Percentiles rank a stretch among this genome's conserved stretches.
Conservation (phyloP, 2,329 filamentous ascomycete genomes). For the Botrytis pseudocinerea region DNA sequence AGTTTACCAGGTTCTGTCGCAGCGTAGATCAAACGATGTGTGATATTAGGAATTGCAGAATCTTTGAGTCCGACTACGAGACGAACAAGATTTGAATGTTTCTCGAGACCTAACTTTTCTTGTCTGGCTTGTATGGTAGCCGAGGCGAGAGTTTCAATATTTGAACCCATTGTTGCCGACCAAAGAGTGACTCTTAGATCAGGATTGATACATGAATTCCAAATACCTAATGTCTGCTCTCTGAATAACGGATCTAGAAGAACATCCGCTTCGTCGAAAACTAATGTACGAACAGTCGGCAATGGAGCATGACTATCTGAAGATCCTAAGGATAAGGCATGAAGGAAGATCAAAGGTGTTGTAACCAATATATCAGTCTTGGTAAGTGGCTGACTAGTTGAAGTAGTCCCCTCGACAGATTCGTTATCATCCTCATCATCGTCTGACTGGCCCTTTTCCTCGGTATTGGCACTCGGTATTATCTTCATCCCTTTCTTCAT, state of each 20-base stretch:
- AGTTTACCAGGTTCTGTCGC: conserved; percentile 94
- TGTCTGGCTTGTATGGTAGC: conserved; percentile 63
- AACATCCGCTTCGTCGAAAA: conserved; percentile 94
- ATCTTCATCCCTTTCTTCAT: conserved; percentile 86
- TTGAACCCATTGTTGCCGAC: conserved; percentile 97
- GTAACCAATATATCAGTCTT: conserved; percentile 80
- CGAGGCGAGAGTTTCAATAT: conserved; percentile 76
- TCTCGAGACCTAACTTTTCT: conserved; percentile 42
- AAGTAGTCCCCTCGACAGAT: conserved; percentile 43
- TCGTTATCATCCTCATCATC: conserved; percentile 42
- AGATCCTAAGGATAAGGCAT: conserved; percentile 60
- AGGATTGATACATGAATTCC: conserved; percentile 72
- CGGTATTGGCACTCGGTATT: conserved; percentile 45
- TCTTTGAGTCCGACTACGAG: conserved; percentile 97
- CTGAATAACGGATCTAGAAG: conserved; percentile 88
- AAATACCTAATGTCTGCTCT: conserved; percentile 82
- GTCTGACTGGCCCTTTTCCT: conserved; percentile 43
- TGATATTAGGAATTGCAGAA: conserved; percentile 87
- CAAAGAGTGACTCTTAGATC: conserved; percentile 78
- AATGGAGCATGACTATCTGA: conserved; percentile 50
- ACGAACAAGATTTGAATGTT: conserved; percentile 63
- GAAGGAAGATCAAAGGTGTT: conserved; percentile 75
- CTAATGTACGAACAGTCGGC: conserved; percentile 68
- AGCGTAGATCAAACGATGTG: conserved; percentile 85
- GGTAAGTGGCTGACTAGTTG: conserved; percentile 56